These are phyloP conservation scores for Raffaelea deltoideospora DNA, from an alignment of 2,329 filamentous ascomycete genomes.

Conservation along the genomic window DNA sequence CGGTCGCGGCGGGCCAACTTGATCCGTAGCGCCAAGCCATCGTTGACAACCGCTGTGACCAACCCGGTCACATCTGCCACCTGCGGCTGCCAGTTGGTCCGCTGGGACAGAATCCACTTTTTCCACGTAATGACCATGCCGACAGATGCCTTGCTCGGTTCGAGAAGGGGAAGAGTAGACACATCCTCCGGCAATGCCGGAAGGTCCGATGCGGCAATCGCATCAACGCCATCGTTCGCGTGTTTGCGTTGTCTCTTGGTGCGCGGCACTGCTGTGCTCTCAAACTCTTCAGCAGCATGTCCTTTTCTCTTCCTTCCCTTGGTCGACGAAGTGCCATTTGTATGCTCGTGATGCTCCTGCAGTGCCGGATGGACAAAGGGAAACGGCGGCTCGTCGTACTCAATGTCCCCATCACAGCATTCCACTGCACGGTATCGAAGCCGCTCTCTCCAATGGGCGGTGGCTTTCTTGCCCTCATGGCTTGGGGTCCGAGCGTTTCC, in stretches of 20 bases:
- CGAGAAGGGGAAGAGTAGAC: conserved; percentile 34
- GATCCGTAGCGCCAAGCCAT: conserved; percentile 37
- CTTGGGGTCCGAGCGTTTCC: too few species aligned
- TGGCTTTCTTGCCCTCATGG: too few species aligned
- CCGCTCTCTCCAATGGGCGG: conserved; percentile 62
- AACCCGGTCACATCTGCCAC: conserved; percentile 50
- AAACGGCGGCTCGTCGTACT: conserved; percentile 66
- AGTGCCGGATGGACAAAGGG: conserved; percentile 80
- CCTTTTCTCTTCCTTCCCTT: too few species aligned
- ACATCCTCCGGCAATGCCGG: conserved; percentile 45
- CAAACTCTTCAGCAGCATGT: not conserved
- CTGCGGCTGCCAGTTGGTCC: conserved; percentile 52
- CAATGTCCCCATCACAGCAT: conserved; percentile 55
- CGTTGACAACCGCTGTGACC: conserved; percentile 39
- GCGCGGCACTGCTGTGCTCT: not conserved
- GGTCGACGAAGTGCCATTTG: not conserved
- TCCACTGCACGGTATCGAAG: conserved; percentile 70
- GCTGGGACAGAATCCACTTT: conserved; percentile 42
- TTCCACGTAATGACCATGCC: conserved; percentile 59
- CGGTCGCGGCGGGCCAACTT: conserved; percentile 56
- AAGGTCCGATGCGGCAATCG: conserved; percentile 42
- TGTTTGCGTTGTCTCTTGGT: not conserved
- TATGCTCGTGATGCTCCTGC: too few species aligned
- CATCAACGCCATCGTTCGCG: conserved; percentile 26
- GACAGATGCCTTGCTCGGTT: conserved; percentile 27